Base-by-base conservation (phyloP, 2,329 filamentous ascomycete species). In the Monilinia polystroma region DNA sequence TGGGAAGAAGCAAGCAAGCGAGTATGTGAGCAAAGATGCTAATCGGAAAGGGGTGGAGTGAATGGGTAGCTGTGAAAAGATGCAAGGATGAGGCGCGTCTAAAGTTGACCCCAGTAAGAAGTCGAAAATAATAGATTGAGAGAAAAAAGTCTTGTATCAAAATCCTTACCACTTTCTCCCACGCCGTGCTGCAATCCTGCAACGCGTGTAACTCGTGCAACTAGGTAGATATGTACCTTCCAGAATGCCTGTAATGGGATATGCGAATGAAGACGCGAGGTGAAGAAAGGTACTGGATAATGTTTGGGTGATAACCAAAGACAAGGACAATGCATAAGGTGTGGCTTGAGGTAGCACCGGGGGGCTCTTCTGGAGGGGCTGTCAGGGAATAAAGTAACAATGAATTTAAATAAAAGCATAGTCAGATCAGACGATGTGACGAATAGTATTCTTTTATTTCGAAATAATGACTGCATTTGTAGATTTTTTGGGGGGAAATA, bases 321-420 rank as follows among this genome's bases (percentile, higher is more conserved):
- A 51, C 45, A 51, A 20, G 58, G 58, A 20, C 26, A 38, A 23
- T 60, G 58, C 58, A 60, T 60, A 12, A 60, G 58, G 45, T 60
- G 58, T 51, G 45, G 45, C n/a, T 51, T 14, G n/a, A 60, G 45
- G 58, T 51, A 51, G 45, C 12, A 51, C 26, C 18, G 29, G 4
- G 45, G 45, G 32, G 41, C 26, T 49, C 29, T 60, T 51, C 38
- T 6, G 45, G 58, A 51, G n/a, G 58, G n/a, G 58, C 29, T 14
- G 32, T 10, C 20, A 60, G 29, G 45, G 45, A 51, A 26, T 38
- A 60, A 38, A 51, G 18, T 38, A 60, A 38, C 12, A 35, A 38
- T 35, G 45, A n/a, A 55, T 23, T 38, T 6, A 16, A 23, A 38
- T 23, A 55, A 55, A 55, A 32, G 20, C 3, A 38, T 11, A 38